Evolutionary conservation across 495 filamentous ascomycete species (phyloP).

Genomic region (Talaromyces nanjingensis): DNA sequence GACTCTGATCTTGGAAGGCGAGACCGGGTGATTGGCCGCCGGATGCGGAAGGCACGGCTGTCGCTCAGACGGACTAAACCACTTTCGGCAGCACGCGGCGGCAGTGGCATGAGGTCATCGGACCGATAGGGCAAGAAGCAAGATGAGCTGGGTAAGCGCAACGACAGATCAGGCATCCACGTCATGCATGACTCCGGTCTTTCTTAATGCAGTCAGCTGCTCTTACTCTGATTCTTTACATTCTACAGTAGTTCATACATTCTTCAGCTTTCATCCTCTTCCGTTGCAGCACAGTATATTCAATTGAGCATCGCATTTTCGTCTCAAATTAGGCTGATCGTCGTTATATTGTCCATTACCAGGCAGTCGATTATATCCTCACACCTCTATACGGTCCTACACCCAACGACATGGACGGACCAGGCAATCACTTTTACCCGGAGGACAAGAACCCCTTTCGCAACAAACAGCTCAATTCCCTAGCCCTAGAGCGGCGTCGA

Average conservation of each 20-base stretch:
- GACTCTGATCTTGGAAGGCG: neutral
- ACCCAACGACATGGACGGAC: slow-evolving; percentile 7
- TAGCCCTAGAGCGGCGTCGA: slow-evolving; percentile 18
- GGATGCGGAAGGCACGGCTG: slow-evolving; percentile 4
- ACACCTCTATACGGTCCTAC: slow-evolving; percentile 1
- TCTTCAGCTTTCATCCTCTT: neutral
- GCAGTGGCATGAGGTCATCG: slow-evolving; percentile 5
- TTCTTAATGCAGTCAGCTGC: neutral
- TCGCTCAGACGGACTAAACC: neutral
- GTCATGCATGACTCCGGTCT: slow-evolving; percentile 1
- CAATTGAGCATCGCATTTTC: neutral
- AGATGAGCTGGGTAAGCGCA: neutral
- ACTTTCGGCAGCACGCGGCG: neutral
- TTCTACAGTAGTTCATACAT: neutral
- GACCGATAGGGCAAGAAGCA: neutral
- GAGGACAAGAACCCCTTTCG: slow-evolving; percentile 10
- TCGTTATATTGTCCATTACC: neutral
- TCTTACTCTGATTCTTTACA: neutral
- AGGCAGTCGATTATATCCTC: slow-evolving; percentile 8
- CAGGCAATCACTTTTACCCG: neutral
- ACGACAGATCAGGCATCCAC: slow-evolving; percentile 5
- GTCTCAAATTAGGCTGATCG: neutral
- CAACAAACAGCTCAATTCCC: neutral
- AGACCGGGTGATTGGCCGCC: neutral
- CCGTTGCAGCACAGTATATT: neutral